Base-by-base conservation (phyloP, 257 asterid genomes). In the Solanum rostratum region DNA sequence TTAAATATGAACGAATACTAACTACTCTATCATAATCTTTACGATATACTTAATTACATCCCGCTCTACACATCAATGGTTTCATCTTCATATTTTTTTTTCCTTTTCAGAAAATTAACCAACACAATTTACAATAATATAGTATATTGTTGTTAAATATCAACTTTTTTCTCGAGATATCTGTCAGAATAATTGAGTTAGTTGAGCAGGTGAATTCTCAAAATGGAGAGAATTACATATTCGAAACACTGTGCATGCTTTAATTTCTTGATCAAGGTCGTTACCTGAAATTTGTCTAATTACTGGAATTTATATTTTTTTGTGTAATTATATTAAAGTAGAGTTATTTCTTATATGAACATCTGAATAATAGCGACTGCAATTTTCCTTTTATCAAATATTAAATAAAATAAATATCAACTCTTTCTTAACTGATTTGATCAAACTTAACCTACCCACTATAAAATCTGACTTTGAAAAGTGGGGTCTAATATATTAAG, bases 381-480 rank as follows among this genome's bases (percentile, higher is more conserved):
- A 0, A 0, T 3, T 20, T 57, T 57, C 19, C 12, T 19, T 20
- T 0, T 57, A 57, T n/a, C n/a, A n/a, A n/a, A n/a, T n/a, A 57
- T 20, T 57, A 57, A 57, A 57, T 6, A 43, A 43, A 68, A 14
- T 2, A n/a, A 73, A 15, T 46, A 22, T 9, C 15, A 50, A 50
- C 41, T 50, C 27, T 76, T 49, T 30, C 45, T 49, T 27, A 27
- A 76, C 45, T 27, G 46, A 27, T n/a, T 76, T 50, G 18, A 76
- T 50, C 82, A 27, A 76, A 76, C 63, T 50, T 76, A 16, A 16
- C 82, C 82, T 27, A 76, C 82, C 82, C 82, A 78, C 27, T 49
- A 50, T 27, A 78, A 50, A 4, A 78, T 78, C 13, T 78, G 45
- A 50, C 82, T 78, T 78, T 50, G 82, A 78, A 74, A 78, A 78